These are phyloP conservation scores for Amanita polypyramis DNA, from an alignment of 768 basidiomycete species.

Conservation along the genomic window DNA sequence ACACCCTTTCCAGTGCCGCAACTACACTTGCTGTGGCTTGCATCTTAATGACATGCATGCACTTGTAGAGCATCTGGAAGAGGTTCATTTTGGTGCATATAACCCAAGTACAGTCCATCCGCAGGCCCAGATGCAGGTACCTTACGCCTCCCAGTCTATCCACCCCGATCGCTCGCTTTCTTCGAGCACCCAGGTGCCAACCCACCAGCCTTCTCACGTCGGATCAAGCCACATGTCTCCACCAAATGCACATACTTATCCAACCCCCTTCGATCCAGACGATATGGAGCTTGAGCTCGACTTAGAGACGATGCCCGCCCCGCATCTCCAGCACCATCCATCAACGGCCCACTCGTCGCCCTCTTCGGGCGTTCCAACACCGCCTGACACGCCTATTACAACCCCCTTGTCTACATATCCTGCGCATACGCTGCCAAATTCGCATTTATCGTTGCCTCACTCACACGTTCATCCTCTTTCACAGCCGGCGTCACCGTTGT, in stretches of 20 bases:
- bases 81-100: conserved; percentile 74
- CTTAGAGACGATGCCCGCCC: conserved; percentile 20
- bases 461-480: conserved; percentile 22
- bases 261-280: conserved; percentile 55
- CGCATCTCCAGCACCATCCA: conserved; percentile 14
- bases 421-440: conserved; percentile 21
- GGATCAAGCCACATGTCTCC: conserved; percentile 8
- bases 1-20: conserved; percentile 48
- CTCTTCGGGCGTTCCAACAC: conserved; percentile 31
- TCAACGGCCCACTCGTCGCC: conserved; percentile 25
- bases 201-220: conserved; percentile 12
- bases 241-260: conserved; percentile 20
- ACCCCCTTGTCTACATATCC: conserved; percentile 34
- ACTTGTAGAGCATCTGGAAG: conserved; percentile 87
- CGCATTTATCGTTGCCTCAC: conserved; percentile 17
- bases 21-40: conserved; percentile 86
- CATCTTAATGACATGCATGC: conserved; percentile 44
- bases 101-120: conserved; percentile 26
- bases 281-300: conserved; percentile 80
- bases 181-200: conserved; percentile 15
- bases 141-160: conserved; percentile 33
- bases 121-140: conserved; percentile 32
- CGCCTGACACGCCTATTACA: conserved; percentile 43
- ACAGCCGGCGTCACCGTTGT: conserved; percentile 38
- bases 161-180: conserved; percentile 18